Evolutionary conservation across 2,329 filamentous ascomycete species (phyloP).

Genomic region (Cadophora gregata): DNA sequence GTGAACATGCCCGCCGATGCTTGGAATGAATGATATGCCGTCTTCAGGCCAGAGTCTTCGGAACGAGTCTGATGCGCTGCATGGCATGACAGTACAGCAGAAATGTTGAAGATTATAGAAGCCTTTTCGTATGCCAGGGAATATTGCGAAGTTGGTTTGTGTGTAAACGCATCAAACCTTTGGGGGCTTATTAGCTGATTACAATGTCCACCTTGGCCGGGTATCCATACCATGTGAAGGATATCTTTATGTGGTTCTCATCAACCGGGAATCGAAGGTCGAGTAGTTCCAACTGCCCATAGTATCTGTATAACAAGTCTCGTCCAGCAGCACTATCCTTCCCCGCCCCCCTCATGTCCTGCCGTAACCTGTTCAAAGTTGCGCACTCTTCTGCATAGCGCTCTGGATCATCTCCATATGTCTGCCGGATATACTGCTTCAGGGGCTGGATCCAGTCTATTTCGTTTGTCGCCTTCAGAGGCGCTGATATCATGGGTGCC

Average conservation of each 20-base stretch:
- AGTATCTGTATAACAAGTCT: constrained; percentile 95
- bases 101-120: constrained; percentile 99
- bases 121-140: constrained; percentile 98
- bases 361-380: constrained; percentile 89
- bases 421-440: constrained; percentile 90
- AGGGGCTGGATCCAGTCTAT: constrained; percentile 96
- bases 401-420: constrained; percentile 96
- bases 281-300: constrained; percentile 92
- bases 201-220: background rate
- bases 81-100: constrained; percentile 94
- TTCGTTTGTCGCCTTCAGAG: constrained; percentile 93
- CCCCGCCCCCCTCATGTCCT: constrained; percentile 97
- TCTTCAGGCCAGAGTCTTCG: constrained; percentile 92
- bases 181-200: constrained; percentile 26
- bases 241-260: constrained; percentile 98
- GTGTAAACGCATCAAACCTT: constrained; percentile 99
- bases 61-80: constrained; percentile 90
- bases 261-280: constrained; percentile 96
- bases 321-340: constrained; percentile 94
- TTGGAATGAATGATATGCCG: constrained; percentile 97
- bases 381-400: constrained; percentile 94
- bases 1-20: constrained; percentile 99
- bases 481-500: constrained; percentile 93
- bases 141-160: constrained; percentile 96
- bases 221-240: constrained; percentile 85